A percentile compares a stretch with the other conserved stretches of the same genome.
These are phyloP conservation scores for Heteromeles arbutifolia DNA, from an alignment of 306 rosid species.

Conservation along the genomic window DNA sequence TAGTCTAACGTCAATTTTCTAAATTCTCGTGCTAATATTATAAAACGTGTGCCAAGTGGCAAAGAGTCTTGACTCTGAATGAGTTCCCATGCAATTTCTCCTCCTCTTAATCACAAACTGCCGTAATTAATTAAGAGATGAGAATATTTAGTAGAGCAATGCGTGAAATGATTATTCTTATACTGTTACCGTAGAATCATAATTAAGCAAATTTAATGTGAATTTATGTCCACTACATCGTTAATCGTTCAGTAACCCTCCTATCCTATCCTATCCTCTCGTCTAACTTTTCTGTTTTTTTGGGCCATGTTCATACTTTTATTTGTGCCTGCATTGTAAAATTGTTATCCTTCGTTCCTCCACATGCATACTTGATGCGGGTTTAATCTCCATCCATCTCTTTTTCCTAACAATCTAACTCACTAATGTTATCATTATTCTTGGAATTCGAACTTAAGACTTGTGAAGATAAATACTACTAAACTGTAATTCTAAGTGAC, in stretches of 20 bases:
- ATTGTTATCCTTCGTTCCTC: too few species aligned
- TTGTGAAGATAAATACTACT: too few species aligned
- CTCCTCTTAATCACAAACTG: background rate
- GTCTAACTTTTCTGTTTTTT: background rate
- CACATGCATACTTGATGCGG: too few species aligned
- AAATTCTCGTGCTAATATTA: too few species aligned
- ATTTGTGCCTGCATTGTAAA: background rate
- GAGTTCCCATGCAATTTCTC: too few species aligned
- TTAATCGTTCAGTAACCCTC: constrained; percentile 16
- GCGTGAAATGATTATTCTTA: background rate
- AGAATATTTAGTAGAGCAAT: background rate
- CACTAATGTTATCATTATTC: too few species aligned
- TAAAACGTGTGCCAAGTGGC: too few species aligned
- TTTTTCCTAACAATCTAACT: too few species aligned
- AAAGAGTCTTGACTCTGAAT: accelerated
- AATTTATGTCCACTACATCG: constrained; percentile 18
- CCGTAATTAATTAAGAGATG: background rate
- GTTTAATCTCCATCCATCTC: too few species aligned
- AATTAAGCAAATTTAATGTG: constrained; percentile 12
- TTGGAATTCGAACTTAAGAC: too few species aligned
- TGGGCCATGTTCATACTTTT: background rate
- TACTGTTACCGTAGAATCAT: background rate
- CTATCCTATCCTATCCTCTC: background rate
- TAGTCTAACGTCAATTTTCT: too few species aligned
- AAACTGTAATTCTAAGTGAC: too few species aligned